Evolutionary conservation across 2,329 filamentous ascomycete genomes (phyloP), one percentile per base, ranked within the genome.

Genomic region (Hirsutella rhossiliensis): DNA sequence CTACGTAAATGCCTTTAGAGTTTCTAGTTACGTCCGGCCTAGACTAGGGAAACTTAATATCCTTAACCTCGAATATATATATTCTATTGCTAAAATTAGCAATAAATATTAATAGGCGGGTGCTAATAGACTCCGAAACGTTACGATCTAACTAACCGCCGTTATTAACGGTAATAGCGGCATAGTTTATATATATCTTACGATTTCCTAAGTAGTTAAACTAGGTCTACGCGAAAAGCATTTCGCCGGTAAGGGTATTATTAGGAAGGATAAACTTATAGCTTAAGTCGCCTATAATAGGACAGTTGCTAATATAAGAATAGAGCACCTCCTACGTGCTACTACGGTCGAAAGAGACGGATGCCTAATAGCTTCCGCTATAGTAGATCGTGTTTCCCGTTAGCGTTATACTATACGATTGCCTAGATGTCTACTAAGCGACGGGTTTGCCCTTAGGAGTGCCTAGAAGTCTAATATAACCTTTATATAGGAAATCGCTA

Each of bases 171-270:
- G 73, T 77, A 53, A 89, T 74, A 42, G 75, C 70, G 8, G 85
- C 84, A 57, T 86, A 92, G 65, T 87, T 87, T 82, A 87, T 87
- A 72, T 92, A 92, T 75, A 84, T 85, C 61, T 90, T 85, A 40
- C 85, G 74, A 64, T 88, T 88, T 19, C 85, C 84, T 36, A 83
- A 63, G 50, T 78, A 68, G 69, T 87, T 87, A 66, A 84, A 82
- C 82, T 82, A 86, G 27, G 78, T 79, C 86, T 86, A 90, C 32
- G 79, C 78, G 42, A 89, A 74, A 38, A 89, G 60, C 46, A 78
- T 82, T 30, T 80, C 74, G 62, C 62, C 68, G 48, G 62, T 56
- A n/a, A 78, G 76, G 1, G 78, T 76, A 50, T 82, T 77, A 2
- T 63, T 60, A 8, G 84, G 84, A 30, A 89, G 64, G 29, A 68